These are phyloP conservation scores for Rhizoclosmatium sp. DNA, from an alignment of 192 early-diverging fungal species.

Conservation along the genomic window DNA sequence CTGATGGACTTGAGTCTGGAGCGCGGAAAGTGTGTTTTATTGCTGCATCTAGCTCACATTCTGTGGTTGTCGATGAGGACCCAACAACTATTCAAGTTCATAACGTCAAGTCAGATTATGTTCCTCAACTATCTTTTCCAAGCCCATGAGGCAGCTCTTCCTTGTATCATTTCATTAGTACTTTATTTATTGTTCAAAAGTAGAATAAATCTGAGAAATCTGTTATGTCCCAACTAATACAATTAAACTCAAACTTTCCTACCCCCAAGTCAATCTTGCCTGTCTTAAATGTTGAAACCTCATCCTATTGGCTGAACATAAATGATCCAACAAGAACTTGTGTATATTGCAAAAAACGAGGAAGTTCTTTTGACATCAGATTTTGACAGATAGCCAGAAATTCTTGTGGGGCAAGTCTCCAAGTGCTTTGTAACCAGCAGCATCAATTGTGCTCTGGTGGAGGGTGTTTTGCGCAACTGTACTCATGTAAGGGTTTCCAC, in stretches of 20 bases:
- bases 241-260: too few species aligned
- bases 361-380: background rate
- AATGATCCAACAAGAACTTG: background rate
- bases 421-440: background rate
- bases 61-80: too few species aligned
- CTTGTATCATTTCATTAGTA: too few species aligned
- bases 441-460: background rate
- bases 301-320: background rate
- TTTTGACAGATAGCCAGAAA: background rate
- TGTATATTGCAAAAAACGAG: background rate
- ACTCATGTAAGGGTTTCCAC: background rate
- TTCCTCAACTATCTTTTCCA: too few species aligned
- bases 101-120: too few species aligned
- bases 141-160: too few species aligned
- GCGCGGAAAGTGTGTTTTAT: too few species aligned
- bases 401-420: slow-evolving; percentile 8
- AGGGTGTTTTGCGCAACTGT: background rate
- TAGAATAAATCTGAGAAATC: background rate
- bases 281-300: background rate
- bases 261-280: background rate
- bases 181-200: too few species aligned
- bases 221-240: background rate
- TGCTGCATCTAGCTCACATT: too few species aligned
- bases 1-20: too few species aligned
- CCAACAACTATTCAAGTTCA: too few species aligned